These are phyloP conservation scores for Globisporangium carolinianum DNA, from an alignment of 352 stramenopile species.

Conservation along the genomic window DNA sequence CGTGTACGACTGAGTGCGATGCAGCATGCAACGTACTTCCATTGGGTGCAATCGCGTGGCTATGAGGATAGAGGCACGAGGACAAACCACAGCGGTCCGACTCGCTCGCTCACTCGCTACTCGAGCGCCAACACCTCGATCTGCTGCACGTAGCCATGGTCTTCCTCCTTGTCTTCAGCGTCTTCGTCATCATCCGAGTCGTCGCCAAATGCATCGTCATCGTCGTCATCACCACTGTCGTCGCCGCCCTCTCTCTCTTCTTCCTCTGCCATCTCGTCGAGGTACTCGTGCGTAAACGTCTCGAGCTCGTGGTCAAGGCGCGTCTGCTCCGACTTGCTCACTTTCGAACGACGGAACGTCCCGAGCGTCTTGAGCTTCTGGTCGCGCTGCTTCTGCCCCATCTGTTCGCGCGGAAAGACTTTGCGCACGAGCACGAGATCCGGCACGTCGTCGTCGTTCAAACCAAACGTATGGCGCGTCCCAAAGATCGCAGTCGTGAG, in stretches of 20 bases:
- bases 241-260: conserved; percentile 16
- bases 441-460: conserved; percentile 58
- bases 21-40: too few species aligned
- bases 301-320: conserved; percentile 52
- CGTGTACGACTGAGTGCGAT: too few species aligned
- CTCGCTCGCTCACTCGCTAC: not conserved
- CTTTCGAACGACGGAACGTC: conserved; percentile 24
- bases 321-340: conserved; percentile 47
- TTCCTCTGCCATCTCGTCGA: conserved; percentile 35
- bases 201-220: conserved; percentile 4
- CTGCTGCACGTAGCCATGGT: conserved; percentile 20
- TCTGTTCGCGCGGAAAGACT: conserved; percentile 40
- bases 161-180: conserved; percentile 6
- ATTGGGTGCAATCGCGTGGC: too few species aligned
- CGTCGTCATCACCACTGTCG: conserved; percentile 15
- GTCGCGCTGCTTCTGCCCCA: conserved; percentile 20
- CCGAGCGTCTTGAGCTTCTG: conserved; percentile 42
- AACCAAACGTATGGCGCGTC: conserved; percentile 22
- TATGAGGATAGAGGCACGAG: too few species aligned
- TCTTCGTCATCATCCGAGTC: conserved; percentile 11
- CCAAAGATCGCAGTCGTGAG: conserved; percentile 51
- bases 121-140: conserved; percentile 1
- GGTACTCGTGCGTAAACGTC: conserved; percentile 52
- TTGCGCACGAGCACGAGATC: conserved; percentile 77
- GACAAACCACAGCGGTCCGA: not conserved